A percentile compares a stretch with the other conserved stretches of the same genome.
phyloP scores from a whole-genome alignment of 2,329 filamentous ascomycete species.

The Xylariaceae sp. region DNA sequence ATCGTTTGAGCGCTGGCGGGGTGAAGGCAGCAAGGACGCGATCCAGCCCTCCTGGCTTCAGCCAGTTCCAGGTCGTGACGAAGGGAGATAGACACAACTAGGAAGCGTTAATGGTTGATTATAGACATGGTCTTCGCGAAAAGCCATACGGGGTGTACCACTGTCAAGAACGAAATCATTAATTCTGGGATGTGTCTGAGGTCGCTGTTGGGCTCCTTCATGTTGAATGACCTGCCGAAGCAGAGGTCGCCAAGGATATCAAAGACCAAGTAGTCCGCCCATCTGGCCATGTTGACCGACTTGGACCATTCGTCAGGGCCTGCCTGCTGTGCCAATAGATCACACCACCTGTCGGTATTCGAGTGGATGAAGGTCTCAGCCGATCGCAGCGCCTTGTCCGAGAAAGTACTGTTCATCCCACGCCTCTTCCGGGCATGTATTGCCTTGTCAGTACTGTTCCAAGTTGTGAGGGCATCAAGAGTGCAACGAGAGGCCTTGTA shows the following conservation, averaged over 20 bases:
- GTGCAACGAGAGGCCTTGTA: too few relatives aligned
- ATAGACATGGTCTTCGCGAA: too few relatives aligned
- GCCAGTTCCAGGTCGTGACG: neutral
- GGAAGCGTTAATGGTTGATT: constrained; percentile 59
- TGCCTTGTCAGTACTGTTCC: constrained; percentile 62
- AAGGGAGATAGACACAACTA: constrained; percentile 37
- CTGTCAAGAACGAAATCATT: constrained; percentile 44
- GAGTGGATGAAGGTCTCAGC: constrained; percentile 64
- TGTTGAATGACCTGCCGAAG: constrained; percentile 59
- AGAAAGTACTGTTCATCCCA: constrained; percentile 69
- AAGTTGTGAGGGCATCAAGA: neutral
- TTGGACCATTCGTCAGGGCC: constrained; percentile 52
- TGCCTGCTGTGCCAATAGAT: constrained; percentile 43
- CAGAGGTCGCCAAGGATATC: constrained; percentile 58
- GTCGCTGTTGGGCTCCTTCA: constrained; percentile 56
- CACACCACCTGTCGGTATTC: constrained; percentile 64
- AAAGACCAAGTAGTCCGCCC: constrained; percentile 60
- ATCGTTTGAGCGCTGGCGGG: constrained; percentile 61
- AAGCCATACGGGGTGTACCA: too few relatives aligned
- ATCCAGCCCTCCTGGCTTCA: constrained; percentile 42
- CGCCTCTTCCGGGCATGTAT: constrained; percentile 67
- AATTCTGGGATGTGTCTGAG: constrained; percentile 58
- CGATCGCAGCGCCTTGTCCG: constrained; percentile 59
- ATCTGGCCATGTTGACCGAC: constrained; percentile 59
- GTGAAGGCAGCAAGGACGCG: constrained; percentile 64